Percentiles rank a stretch among this genome's conserved stretches.
Conservation (phyloP, 768 basidiomycete species). For the Phanerochaete sordida region DNA sequence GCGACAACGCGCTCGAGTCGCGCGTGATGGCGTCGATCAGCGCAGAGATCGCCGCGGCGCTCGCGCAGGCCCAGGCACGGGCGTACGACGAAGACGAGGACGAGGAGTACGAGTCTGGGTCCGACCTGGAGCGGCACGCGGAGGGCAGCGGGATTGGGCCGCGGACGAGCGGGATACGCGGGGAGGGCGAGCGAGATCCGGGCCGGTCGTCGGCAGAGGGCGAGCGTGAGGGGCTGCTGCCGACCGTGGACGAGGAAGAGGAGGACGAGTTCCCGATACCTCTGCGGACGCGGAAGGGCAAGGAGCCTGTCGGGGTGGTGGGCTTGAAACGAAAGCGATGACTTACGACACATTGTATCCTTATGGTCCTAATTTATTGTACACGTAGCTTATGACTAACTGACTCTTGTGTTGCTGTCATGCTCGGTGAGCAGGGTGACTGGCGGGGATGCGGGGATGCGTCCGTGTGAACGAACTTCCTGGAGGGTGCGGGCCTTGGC, state of each 20-base stretch:
- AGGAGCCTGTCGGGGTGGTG: slow-evolving; percentile 38
- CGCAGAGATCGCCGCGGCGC: slow-evolving; percentile 75
- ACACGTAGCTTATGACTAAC: slow-evolving; percentile 1
- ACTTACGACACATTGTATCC: slow-evolving; percentile 21
- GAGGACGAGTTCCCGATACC: slow-evolving; percentile 68
- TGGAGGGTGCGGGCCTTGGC: neutral
- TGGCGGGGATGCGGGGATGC: neutral
- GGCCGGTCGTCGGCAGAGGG: slow-evolving; percentile 2
- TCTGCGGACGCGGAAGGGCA: slow-evolving; percentile 63
- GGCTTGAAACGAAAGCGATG: slow-evolving; percentile 68
- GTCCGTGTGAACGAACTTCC: neutral
- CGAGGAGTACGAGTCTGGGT: slow-evolving; percentile 35
- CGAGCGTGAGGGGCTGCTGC: slow-evolving; percentile 17
- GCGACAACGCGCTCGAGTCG: slow-evolving; percentile 5
- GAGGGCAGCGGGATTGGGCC: slow-evolving; percentile 43
- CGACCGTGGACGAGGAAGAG: slow-evolving; percentile 44
- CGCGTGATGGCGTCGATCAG: slow-evolving; percentile 70
- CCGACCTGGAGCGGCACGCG: slow-evolving; percentile 18
- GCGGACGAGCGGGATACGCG: slow-evolving; percentile 60
- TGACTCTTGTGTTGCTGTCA: neutral
- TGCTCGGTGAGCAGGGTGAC: neutral
- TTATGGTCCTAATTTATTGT: slow-evolving; percentile 14
- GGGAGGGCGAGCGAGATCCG: slow-evolving; percentile 5
- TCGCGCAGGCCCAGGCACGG: slow-evolving; percentile 68
- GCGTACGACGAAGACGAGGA: slow-evolving; percentile 50